phyloP scores from a whole-genome alignment of 768 basidiomycete genomes.

The Leccinellum albellum region DNA sequence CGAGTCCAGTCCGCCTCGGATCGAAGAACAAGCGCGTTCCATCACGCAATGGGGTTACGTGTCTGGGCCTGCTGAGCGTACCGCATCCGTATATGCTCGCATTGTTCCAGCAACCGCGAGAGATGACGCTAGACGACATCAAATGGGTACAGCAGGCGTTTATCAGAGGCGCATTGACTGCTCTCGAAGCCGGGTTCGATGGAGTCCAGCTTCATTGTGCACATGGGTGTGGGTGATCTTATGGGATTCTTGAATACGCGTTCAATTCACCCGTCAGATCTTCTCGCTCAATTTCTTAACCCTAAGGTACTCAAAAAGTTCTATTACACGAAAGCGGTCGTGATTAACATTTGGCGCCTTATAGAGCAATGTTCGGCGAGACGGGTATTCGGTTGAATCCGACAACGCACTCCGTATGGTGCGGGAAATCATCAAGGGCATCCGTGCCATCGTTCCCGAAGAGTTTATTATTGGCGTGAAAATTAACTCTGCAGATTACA shows the following conservation, averaged over 20 bases:
- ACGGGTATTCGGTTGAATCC: conserved; percentile 49
- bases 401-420: conserved; percentile 55
- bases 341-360: not conserved
- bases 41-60: conserved; percentile 4
- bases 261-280: conserved; percentile 41
- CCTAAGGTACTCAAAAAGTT: conserved; percentile 47
- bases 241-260: not conserved
- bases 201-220: conserved; percentile 83
- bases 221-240: conserved; percentile 69
- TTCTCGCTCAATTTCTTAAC: conserved; percentile 76
- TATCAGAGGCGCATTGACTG: conserved; percentile 61
- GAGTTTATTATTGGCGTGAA: conserved; percentile 78
- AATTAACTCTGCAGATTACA: conserved; percentile 76
- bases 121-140: conserved; percentile 60
- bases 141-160: conserved; percentile 58
- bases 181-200: conserved; percentile 71
- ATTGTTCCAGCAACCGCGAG: conserved; percentile 60
- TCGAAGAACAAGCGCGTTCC: conserved; percentile 12
- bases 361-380: conserved; percentile 53
- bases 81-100: conserved; percentile 32
- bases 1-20: conserved; percentile 59
- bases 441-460: conserved; percentile 50
- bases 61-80: conserved; percentile 5
- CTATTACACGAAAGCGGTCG: conserved; percentile 12
- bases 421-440: conserved; percentile 48